Conservation (phyloP, 1,284 basidiomycete species). For the Tremellales sp. region DNA sequence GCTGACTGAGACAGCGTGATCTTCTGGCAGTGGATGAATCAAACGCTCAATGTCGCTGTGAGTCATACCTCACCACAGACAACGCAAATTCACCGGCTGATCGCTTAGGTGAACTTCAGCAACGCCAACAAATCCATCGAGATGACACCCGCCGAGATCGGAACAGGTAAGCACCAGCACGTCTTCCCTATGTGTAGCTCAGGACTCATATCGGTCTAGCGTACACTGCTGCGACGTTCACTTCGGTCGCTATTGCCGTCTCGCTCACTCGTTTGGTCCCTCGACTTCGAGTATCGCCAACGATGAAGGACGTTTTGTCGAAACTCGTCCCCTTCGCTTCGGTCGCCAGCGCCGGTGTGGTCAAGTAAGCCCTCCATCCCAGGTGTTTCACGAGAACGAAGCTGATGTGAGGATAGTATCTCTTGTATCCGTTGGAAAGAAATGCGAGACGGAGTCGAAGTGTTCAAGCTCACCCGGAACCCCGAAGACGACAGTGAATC, state of each 20-base stretch:
- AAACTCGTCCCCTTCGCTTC: slow-evolving; percentile 54
- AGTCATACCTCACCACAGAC: slow-evolving; percentile 1
- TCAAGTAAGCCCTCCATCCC: slow-evolving; percentile 41
- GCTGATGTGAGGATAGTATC: slow-evolving; percentile 35
- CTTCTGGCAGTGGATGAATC: slow-evolving; percentile 57
- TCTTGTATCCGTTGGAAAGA: slow-evolving; percentile 57
- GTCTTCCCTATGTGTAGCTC: background rate
- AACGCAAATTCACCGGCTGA: slow-evolving; percentile 3
- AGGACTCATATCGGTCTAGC: slow-evolving; percentile 29
- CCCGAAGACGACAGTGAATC: slow-evolving; percentile 30
- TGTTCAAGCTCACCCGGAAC: slow-evolving; percentile 43
- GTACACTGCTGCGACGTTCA: slow-evolving; percentile 52
- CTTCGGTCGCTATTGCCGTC: slow-evolving; percentile 54
- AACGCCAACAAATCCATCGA: slow-evolving; percentile 53
- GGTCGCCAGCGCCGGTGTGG: slow-evolving; percentile 53
- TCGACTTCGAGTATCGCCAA: slow-evolving; percentile 35
- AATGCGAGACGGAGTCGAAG: slow-evolving; percentile 54
- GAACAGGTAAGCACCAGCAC: slow-evolving; percentile 24
- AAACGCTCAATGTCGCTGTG: slow-evolving; percentile 51
- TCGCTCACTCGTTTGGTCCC: slow-evolving; percentile 52
- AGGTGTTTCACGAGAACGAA: background rate
- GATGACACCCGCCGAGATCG: slow-evolving; percentile 51
- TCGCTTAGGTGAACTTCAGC: slow-evolving; percentile 42
- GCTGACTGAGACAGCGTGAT: no score
- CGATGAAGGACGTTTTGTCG: slow-evolving; percentile 43